Percentiles rank a stretch among this genome's conserved stretches.
Conservation (phyloP, 1,284 basidiomycete genomes). For the Rhodotorula sp. region DNA sequence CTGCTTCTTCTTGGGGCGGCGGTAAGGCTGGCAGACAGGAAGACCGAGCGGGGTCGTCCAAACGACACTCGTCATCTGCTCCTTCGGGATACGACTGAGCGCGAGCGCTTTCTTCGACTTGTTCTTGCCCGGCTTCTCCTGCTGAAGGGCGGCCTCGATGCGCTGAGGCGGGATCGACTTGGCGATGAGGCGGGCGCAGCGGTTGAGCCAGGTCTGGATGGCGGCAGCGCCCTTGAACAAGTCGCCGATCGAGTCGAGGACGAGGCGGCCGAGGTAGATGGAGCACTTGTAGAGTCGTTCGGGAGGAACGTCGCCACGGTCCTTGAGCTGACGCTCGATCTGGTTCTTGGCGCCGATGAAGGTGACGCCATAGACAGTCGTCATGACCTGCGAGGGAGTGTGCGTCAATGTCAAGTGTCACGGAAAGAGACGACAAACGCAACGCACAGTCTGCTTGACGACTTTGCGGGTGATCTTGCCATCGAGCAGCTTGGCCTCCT, state of each 20-base stretch:
- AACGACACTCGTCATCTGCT: slow-evolving; percentile 92
- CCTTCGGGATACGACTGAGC: slow-evolving; percentile 60
- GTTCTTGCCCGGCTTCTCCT: slow-evolving; percentile 3
- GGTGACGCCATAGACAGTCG: slow-evolving; percentile 97
- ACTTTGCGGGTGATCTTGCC: slow-evolving; percentile 90
- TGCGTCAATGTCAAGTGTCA: neutral
- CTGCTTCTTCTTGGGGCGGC: slow-evolving; percentile 74
- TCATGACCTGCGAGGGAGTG: slow-evolving; percentile 72
- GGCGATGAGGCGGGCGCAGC: slow-evolving; percentile 77
- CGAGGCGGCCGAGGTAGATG: slow-evolving; percentile 61
- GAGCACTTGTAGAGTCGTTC: slow-evolving; percentile 75
- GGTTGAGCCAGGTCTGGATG: slow-evolving; percentile 89
- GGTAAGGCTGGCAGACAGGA: slow-evolving; percentile 95
- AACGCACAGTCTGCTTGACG: slow-evolving; percentile 89
- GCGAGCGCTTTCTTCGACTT: slow-evolving; percentile 13
- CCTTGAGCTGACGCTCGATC: slow-evolving; percentile 83
- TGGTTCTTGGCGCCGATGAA: slow-evolving; percentile 93
- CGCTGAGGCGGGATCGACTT: slow-evolving; percentile 81
- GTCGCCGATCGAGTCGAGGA: slow-evolving; percentile 79
- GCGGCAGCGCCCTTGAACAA: slow-evolving; percentile 86
- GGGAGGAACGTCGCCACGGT: slow-evolving; percentile 67
- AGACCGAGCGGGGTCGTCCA: slow-evolving; percentile 95
- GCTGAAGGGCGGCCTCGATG: slow-evolving; percentile 53
- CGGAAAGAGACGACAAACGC: neutral
- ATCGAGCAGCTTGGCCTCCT: slow-evolving; percentile 63